These are phyloP conservation scores for Arabidopsis hybrid DNA, from an alignment of 441 rosid species.

Conservation along the genomic window DNA sequence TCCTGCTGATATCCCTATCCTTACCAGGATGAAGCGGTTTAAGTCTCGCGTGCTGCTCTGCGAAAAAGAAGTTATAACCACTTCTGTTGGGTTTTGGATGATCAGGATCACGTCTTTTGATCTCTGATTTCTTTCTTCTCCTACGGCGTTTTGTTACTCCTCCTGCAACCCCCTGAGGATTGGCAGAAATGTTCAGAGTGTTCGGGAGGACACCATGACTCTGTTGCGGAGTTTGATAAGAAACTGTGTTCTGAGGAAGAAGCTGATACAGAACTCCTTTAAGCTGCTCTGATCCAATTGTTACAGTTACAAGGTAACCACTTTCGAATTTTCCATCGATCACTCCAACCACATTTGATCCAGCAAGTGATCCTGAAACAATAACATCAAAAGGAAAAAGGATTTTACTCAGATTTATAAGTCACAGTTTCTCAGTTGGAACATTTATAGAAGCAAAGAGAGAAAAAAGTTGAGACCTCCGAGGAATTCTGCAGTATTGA, in stretches of 20 bases:
- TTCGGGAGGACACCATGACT: constrained; percentile 40
- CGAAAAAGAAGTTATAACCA: constrained; percentile 94
- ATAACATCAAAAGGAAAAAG: constrained; percentile 31
- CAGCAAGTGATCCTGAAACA: constrained; percentile 51
- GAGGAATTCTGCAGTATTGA: constrained; percentile 47
- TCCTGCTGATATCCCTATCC: constrained; percentile 90
- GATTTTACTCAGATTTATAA: constrained; percentile 5
- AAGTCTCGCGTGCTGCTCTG: constrained; percentile 90
- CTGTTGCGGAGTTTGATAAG: constrained; percentile 49
- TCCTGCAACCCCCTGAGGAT: constrained; percentile 34
- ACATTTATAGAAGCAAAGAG: constrained; percentile 19
- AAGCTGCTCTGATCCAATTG: constrained; percentile 77
- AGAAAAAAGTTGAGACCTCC: constrained; percentile 57
- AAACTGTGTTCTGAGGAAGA: constrained; percentile 49
- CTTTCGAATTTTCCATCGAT: constrained; percentile 93
- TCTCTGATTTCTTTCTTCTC: constrained; percentile 87
- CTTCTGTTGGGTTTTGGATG: constrained; percentile 96
- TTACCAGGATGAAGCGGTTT: constrained; percentile 93
- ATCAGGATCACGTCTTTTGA: constrained; percentile 88
- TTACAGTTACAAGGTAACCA: constrained; percentile 90
- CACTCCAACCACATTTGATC: constrained; percentile 76
- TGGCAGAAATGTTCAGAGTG: constrained; percentile 38
- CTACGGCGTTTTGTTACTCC: constrained; percentile 66
- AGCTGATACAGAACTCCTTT: constrained; percentile 85
- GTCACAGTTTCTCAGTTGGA: constrained; percentile 13